Evolutionary conservation across 179 eudicot genomes (phyloP).

Genomic region (Monotropa hypopitys): DNA sequence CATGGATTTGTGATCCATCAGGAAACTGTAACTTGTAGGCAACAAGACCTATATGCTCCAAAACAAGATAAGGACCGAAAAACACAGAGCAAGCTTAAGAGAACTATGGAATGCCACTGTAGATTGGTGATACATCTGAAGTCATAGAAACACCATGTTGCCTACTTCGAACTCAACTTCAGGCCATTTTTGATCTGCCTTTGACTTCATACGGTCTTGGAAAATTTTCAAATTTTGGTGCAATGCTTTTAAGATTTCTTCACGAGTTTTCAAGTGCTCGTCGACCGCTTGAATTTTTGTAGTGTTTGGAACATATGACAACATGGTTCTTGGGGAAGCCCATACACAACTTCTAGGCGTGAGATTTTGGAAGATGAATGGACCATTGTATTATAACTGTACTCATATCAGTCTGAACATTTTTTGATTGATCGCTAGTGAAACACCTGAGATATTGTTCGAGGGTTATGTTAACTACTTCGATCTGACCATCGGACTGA

Average conservation of each 20-base stretch:
- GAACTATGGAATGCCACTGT: background rate
- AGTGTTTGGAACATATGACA: too few relatives aligned
- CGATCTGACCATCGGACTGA: background rate
- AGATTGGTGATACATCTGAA: slow-evolving; percentile 6
- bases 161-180: slow-evolving; percentile 3
- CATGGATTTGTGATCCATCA: background rate
- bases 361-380: background rate
- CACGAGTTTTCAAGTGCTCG: background rate
- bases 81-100: background rate
- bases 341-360: background rate
- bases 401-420: background rate
- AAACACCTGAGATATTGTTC: background rate
- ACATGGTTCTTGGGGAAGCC: background rate
- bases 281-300: background rate
- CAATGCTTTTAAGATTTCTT: background rate
- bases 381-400: background rate
- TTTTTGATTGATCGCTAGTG: background rate
- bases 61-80: background rate
- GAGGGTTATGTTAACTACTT: background rate
- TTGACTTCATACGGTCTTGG: background rate
- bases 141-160: slow-evolving; percentile 2
- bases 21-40: background rate
- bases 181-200: background rate
- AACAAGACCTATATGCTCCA: background rate
- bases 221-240: background rate